Evolutionary conservation across 495 filamentous ascomycete species (phyloP).

Genomic region (Neurospora tetraspora): DNA sequence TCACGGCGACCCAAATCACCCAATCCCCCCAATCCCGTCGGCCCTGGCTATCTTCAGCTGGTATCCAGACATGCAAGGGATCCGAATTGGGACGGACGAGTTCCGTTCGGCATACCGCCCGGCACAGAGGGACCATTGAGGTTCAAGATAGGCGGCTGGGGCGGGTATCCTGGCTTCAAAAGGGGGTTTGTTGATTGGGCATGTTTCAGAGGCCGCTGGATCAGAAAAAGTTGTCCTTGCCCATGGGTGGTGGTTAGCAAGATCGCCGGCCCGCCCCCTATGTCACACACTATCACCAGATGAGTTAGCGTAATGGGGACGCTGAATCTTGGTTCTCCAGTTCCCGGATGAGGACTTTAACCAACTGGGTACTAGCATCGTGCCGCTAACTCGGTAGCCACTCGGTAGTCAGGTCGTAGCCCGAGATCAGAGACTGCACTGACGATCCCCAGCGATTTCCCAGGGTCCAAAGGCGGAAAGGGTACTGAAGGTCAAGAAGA

Average conservation of each 20-base stretch:
- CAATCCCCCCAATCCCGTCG: not conserved
- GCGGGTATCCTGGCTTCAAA: too few relatives aligned
- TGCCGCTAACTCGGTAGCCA: not conserved
- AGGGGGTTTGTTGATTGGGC: not conserved
- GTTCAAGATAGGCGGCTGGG: too few relatives aligned
- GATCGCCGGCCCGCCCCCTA: not conserved
- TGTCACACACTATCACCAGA: not conserved
- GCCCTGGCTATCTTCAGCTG: conserved; percentile 7
- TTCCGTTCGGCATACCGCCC: too few relatives aligned
- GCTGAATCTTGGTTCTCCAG: not conserved
- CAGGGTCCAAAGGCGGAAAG: not conserved
- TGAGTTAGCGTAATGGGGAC: not conserved
- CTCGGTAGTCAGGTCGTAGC: not conserved
- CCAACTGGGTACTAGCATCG: not conserved
- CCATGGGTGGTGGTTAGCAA: not conserved
- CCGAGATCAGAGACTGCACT: not conserved
- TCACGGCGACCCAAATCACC: not conserved
- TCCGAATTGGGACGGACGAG: not conserved
- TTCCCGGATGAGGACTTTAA: not conserved
- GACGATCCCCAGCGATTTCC: not conserved
- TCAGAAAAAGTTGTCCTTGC: not conserved
- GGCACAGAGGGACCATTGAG: too few relatives aligned
- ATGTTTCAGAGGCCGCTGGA: not conserved
- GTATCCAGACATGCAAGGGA: conserved; percentile 6
- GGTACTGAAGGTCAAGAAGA: not conserved